A percentile compares a stretch with the other conserved stretches of the same genome.
Evolutionary conservation across 495 filamentous ascomycete species (phyloP).

Genomic region (Geoglossum glabrum): DNA sequence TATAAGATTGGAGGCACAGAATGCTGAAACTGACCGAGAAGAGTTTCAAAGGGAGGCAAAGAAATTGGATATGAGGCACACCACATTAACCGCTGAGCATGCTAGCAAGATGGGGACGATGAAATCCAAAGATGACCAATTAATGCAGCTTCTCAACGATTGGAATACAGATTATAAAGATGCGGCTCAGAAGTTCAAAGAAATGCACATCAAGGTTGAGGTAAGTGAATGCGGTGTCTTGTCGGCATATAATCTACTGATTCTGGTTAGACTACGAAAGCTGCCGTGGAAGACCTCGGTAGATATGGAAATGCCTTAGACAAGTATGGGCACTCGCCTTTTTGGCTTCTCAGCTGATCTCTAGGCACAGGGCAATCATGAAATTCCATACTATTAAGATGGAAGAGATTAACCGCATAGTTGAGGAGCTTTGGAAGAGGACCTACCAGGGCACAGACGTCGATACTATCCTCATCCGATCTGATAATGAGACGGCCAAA

Average conservation of each 20-base stretch:
- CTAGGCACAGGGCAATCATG: constrained; percentile 54
- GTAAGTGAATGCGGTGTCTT: constrained; percentile 6
- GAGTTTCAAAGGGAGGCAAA: constrained; percentile 49
- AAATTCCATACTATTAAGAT: constrained; percentile 88
- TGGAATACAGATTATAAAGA: constrained; percentile 76
- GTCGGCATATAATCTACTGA: not conserved
- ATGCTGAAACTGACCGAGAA: constrained; percentile 63
- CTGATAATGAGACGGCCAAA: constrained; percentile 56
- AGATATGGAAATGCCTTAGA: constrained; percentile 66
- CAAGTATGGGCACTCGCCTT: constrained; percentile 24
- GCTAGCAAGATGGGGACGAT: constrained; percentile 48
- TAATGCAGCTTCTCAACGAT: constrained; percentile 45
- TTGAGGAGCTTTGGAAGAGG: constrained; percentile 86
- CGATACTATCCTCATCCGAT: constrained; percentile 86
- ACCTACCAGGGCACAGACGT: constrained; percentile 97
- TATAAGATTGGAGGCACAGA: constrained; percentile 51
- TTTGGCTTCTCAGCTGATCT: not conserved
- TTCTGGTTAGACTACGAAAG: constrained; percentile 47
- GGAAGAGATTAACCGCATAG: constrained; percentile 92
- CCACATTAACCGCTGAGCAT: constrained; percentile 37
- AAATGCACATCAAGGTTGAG: constrained; percentile 75
- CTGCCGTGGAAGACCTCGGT: constrained; percentile 72
- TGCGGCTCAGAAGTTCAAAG: constrained; percentile 64
- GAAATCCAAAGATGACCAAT: constrained; percentile 62
- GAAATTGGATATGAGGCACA: constrained; percentile 36